phyloP scores from a whole-genome alignment of 2,329 filamentous ascomycete species.

The Nothophoma quercina region DNA sequence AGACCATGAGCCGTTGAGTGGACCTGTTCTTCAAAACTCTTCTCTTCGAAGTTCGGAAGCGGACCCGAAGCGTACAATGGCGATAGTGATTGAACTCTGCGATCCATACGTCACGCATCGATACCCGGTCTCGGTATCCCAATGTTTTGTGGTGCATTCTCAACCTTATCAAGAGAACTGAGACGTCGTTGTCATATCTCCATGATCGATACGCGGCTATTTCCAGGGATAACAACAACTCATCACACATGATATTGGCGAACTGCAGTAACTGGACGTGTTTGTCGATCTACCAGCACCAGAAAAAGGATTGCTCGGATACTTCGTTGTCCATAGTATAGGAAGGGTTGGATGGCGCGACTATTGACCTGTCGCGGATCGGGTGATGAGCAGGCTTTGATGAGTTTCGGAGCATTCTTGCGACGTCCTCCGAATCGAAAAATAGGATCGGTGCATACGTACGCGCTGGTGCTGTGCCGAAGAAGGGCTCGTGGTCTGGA shows the following conservation, averaged over 20 bases:
- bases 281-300: background rate
- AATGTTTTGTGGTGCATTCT: background rate
- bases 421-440: background rate
- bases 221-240: background rate
- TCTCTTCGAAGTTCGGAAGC: background rate
- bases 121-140: background rate
- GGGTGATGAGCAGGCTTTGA: background rate
- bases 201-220: background rate
- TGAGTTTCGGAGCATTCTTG: background rate
- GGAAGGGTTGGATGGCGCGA: background rate
- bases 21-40: too few relatives aligned
- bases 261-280: background rate
- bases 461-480: background rate
- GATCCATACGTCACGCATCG: fast-evolving
- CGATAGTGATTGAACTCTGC: background rate
- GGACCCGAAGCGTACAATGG: background rate
- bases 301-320: background rate
- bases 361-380: background rate
- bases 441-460: background rate
- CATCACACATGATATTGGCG: background rate
- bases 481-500: background rate
- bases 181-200: background rate
- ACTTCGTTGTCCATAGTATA: background rate
- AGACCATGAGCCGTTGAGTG: too few relatives aligned
- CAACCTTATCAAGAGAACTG: background rate